These are phyloP conservation scores for Limtongia smithiae DNA, from an alignment of 805 yeast species.

Conservation along the genomic window DNA sequence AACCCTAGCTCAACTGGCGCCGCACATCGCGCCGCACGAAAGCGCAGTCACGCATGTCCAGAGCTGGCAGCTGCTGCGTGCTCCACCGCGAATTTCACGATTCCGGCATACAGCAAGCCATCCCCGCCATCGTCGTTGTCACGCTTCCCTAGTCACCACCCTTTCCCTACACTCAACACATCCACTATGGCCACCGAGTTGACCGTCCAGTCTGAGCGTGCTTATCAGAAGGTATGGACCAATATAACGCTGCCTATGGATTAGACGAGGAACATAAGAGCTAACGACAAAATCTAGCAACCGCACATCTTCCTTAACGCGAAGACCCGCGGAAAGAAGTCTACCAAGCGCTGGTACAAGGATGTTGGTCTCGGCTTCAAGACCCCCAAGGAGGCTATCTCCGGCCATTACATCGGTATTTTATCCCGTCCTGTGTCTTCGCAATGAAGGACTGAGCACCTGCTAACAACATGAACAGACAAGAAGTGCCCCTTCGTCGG, in stretches of 20 bases:
- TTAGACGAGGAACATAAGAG: not conserved
- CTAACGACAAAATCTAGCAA: slow-evolving; percentile 56
- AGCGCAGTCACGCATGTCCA: slow-evolving; percentile 1
- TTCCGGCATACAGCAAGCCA: no score
- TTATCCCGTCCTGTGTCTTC: slow-evolving; percentile 30
- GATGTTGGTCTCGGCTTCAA: slow-evolving; percentile 99
- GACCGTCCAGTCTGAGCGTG: slow-evolving; percentile 99
- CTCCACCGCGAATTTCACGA: no score
- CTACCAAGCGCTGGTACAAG: slow-evolving; percentile 99
- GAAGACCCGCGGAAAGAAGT: slow-evolving; percentile 97
- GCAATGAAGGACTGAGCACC: not conserved
- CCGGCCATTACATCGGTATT: slow-evolving; percentile 88
- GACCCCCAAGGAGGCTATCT: slow-evolving; percentile 98
- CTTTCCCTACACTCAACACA: slow-evolving; percentile 3
- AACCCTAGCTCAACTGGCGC: no score
- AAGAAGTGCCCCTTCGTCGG: slow-evolving; percentile 99
- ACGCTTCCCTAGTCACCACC: not conserved
- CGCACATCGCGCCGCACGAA: no score
- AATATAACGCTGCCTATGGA: not conserved
- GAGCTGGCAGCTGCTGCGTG: not conserved
- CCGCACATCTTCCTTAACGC: slow-evolving; percentile 99
- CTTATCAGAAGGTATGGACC: slow-evolving; percentile 93
- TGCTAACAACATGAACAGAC: slow-evolving; percentile 35
- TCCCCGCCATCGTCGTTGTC: not conserved
- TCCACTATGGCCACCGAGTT: slow-evolving; percentile 92